Conservation (phyloP, 1,284 basidiomycete species). For the Tylopilus orsonianus region DNA sequence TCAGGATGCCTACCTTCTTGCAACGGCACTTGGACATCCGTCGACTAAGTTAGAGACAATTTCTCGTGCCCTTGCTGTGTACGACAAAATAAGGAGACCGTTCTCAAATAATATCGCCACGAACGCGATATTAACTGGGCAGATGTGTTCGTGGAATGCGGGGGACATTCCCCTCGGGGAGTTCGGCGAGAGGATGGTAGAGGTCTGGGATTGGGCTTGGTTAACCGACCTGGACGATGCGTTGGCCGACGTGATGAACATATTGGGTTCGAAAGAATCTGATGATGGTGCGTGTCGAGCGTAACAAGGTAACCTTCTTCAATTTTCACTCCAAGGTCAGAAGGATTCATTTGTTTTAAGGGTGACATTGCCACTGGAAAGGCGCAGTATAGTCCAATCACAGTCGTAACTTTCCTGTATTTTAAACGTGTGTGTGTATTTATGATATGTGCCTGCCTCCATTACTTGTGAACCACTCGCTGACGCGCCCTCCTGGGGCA, state of each 20-base stretch:
- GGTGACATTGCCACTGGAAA: too few relatives aligned
- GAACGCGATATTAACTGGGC: slow-evolving; percentile 15
- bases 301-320: background rate
- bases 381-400: too few relatives aligned
- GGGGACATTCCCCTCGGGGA: slow-evolving; percentile 12
- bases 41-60: slow-evolving; percentile 37
- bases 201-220: slow-evolving; percentile 33
- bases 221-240: slow-evolving; percentile 26
- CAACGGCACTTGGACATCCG: slow-evolving; percentile 44
- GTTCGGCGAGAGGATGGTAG: slow-evolving; percentile 20
- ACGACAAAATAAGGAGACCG: slow-evolving; percentile 45
- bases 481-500: too few relatives aligned
- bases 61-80: slow-evolving; percentile 38
- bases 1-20: slow-evolving; percentile 42
- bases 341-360: background rate
- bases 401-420: too few relatives aligned
- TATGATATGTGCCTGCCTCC: too few relatives aligned
- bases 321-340: background rate
- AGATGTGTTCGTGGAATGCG: slow-evolving; percentile 19
- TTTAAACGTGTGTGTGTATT: too few relatives aligned
- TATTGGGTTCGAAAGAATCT: slow-evolving; percentile 11
- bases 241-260: slow-evolving; percentile 21
- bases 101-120: slow-evolving; percentile 35
- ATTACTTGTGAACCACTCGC: too few relatives aligned
- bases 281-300: background rate